Percentiles rank a stretch among this genome's conserved stretches.
Conservation (phyloP, 345 rosid genomes). For the Moringa oleifera region DNA sequence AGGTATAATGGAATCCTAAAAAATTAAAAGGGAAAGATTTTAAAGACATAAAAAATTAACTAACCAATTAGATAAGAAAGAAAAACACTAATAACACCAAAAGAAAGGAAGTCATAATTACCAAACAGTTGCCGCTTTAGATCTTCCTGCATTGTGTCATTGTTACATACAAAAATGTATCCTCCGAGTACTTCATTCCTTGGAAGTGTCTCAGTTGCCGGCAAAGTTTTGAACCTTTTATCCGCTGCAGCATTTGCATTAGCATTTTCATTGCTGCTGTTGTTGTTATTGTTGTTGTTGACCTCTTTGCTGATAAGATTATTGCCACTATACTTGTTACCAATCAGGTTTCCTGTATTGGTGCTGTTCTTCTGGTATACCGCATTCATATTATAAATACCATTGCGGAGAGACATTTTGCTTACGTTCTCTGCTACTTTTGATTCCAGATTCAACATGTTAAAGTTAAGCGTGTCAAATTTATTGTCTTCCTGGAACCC, state of each 20-base stretch:
- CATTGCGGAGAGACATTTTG: slow-evolving; percentile 50
- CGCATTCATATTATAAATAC: slow-evolving; percentile 55
- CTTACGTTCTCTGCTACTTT: slow-evolving; percentile 46
- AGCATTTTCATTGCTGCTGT: slow-evolving; percentile 30
- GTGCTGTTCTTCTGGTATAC: slow-evolving; percentile 63
- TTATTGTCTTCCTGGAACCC: slow-evolving; percentile 80
- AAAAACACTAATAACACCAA: background rate
- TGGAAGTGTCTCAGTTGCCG: slow-evolving; percentile 89
- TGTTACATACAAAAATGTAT: slow-evolving; percentile 95
- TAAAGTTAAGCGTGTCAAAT: slow-evolving; percentile 63
- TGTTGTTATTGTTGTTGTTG: slow-evolving; percentile 34
- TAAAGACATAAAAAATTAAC: too few species aligned
- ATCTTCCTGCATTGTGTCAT: slow-evolving; percentile 99
- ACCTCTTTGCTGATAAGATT: slow-evolving; percentile 43
- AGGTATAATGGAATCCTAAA: too few species aligned
- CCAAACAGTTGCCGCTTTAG: slow-evolving; percentile 92
- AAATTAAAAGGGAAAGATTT: too few species aligned
- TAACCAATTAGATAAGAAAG: too few species aligned
- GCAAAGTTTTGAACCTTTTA: slow-evolving; percentile 65
- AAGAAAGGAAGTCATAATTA: slow-evolving; percentile 18
- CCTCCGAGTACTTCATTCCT: slow-evolving; percentile 98
- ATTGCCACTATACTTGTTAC: slow-evolving; percentile 67
- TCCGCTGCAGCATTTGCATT: slow-evolving; percentile 30
- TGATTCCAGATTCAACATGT: slow-evolving; percentile 73
- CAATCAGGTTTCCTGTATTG: slow-evolving; percentile 35